Evolutionary conservation across 345 rosid species (phyloP), one percentile per base, ranked within the genome.

Genomic region (Raphanus raphanistrum): DNA sequence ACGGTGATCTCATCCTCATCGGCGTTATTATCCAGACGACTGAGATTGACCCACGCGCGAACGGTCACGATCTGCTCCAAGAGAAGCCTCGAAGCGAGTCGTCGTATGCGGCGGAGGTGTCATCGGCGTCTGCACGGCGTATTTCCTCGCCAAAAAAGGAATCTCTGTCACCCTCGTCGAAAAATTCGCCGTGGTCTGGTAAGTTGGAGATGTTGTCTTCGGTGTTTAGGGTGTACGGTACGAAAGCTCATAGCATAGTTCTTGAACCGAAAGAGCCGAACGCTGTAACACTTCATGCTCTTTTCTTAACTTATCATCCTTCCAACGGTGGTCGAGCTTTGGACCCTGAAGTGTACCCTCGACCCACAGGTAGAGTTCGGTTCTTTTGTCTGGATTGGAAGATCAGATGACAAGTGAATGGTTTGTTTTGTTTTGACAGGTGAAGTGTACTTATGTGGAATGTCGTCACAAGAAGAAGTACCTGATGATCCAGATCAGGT

Each of bases 401-500:
- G n/a, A 32, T 32, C 35, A 5, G 35, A 36, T 36, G 52, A 25
- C 16, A 64, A 35, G 25, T 58, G 54, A 36, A 27, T 33, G 57
- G 32, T 57, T 10, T 67, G 70, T 67, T 57, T 32, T 29, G 26
- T 16, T 63, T 62, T 4, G 59, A 57, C 7, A 90, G 97, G 97
- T 62, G 98, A 94, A 84, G 97, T 94, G 38, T 94, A 94, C 71
- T 1, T 94, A 73, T 94, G 98, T 67, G 98, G 97, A 63, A 89
- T 92, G 94, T 87, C 94, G 15, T 79, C 92, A 2, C 84, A 74
- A 76, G 89, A 73, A 66, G 98, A 90, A 72, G 82, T 94, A 55
- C 97, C 97, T 0, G 96, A 92, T 38, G 91, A 92, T 83, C 92
- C 94, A 1, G 90, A 88, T 64, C 86, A 87, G 50, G 80, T 94